Base-by-base conservation (phyloP, 495 filamentous ascomycete species). In the Penicillium arizonense region DNA sequence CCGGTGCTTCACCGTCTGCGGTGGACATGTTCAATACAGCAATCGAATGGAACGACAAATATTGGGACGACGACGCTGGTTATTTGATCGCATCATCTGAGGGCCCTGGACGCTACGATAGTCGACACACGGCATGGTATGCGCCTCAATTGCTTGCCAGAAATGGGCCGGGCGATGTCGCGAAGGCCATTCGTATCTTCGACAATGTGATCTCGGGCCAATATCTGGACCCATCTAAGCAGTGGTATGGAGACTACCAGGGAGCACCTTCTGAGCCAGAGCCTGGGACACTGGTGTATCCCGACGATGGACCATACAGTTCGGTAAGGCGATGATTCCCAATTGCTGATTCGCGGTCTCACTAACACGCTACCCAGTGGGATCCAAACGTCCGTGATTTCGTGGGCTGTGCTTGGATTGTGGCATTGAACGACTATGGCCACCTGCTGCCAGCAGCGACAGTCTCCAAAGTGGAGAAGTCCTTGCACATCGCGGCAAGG, bases 371-470 rank as follows among this genome's bases (percentile, higher is more conserved):
- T 28, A 53, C 62, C 35, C 55, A 62, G 6, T 76, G 73, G 73
- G 73, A 76, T 48, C 73, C 73, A 10, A 76, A 76, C 43, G 70
- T 71, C 55, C 53, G 73, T 34, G 73, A 68, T 12, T 76, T 76
- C 46, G 68, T 76, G 18, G 70, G 73, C 5, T 71, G 69, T 28
- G 60, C 70, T 0, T 64, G 73, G 55, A 63, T 76, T 7, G 55
- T 75, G 24, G 65, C 65, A 10, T 59, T 70, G 30, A 68, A 74
- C 44, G 73, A 76, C 18, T 75, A 70, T 34, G 49, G 53, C n/a
- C 42, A 62, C 41, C 52, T 74, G 8, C 51, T 76, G 16, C 62
- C 64, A 7, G 37, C 28, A 10, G 52, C 62, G 20, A 58, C 68
- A 9, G 60, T 64, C 4, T 20, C 44, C 10, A 53, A 72, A 23